A percentile compares a stretch with the other conserved stretches of the same genome.
Conservation (phyloP, 2,329 filamentous ascomycete genomes). For the Rutstroemia sp. region DNA sequence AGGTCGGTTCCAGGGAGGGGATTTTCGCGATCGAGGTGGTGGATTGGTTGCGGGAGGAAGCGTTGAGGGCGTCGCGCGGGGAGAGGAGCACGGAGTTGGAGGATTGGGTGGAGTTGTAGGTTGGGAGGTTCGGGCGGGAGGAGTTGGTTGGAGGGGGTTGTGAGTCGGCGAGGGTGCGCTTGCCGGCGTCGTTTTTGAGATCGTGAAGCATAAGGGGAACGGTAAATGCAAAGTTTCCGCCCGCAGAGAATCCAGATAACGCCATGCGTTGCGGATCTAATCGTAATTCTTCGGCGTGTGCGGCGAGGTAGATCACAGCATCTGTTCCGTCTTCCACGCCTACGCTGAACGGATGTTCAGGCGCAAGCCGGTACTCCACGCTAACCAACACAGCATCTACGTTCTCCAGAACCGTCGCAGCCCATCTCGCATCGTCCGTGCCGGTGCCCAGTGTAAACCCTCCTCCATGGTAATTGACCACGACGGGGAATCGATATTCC, state of each 20-base stretch:
- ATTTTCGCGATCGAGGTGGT: constrained; percentile 23
- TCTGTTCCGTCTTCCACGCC: constrained; percentile 60
- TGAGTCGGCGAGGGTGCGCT: constrained; percentile 24
- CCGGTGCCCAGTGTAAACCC: constrained; percentile 58
- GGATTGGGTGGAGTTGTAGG: not conserved
- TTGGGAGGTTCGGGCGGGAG: not conserved
- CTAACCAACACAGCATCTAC: constrained; percentile 52
- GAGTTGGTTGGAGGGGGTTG: not conserved
- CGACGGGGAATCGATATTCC: constrained; percentile 38
- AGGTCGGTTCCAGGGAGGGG: constrained; percentile 26
- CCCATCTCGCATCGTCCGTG: constrained; percentile 57
- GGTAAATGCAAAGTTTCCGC: constrained; percentile 37
- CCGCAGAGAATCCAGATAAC: constrained; percentile 52
- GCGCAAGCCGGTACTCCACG: constrained; percentile 62
- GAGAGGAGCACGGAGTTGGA: not conserved
- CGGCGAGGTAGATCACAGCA: constrained; percentile 52
- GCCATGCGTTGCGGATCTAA: constrained; percentile 50
- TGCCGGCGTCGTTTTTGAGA: constrained; percentile 33
- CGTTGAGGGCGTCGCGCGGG: not conserved
- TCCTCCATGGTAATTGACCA: constrained; percentile 62
- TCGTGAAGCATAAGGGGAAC: constrained; percentile 37
- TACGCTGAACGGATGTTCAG: constrained; percentile 55
- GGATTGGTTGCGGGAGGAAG: not conserved
- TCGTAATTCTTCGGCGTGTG: constrained; percentile 47
- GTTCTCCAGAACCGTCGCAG: constrained; percentile 42